Percentiles rank a stretch among this genome's conserved stretches.
These are phyloP conservation scores for Neonectria punicea DNA, from an alignment of 2,329 filamentous ascomycete genomes.

Conservation along the genomic window DNA sequence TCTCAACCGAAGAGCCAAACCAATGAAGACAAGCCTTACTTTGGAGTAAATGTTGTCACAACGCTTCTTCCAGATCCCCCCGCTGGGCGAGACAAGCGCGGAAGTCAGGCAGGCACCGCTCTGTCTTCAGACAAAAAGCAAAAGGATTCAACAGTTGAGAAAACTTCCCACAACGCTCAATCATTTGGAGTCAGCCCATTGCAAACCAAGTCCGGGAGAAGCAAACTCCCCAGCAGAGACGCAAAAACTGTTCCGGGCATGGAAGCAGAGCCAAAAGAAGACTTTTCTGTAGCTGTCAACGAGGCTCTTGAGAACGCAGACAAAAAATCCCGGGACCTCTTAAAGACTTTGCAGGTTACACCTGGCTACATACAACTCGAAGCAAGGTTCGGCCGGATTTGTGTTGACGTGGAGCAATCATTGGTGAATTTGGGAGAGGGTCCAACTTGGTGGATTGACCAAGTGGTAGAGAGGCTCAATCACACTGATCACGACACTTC, in stretches of 20 bases:
- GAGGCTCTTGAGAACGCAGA: slow-evolving; percentile 15
- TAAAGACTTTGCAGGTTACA: slow-evolving; percentile 33
- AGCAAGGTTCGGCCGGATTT: slow-evolving; percentile 45
- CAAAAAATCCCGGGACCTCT: slow-evolving; percentile 21
- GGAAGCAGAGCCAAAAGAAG: background rate
- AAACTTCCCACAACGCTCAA: background rate
- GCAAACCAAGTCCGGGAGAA: background rate
- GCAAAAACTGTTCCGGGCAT: background rate
- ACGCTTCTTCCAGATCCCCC: background rate
- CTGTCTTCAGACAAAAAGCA: background rate
- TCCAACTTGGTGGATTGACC: slow-evolving; percentile 27
- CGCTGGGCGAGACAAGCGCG: background rate
- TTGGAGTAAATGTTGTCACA: slow-evolving; percentile 26
- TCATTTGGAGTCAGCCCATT: background rate
- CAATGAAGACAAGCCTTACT: slow-evolving; percentile 12
- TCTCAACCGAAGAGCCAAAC: slow-evolving; percentile 3
- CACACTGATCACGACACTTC: background rate
- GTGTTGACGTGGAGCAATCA: slow-evolving; percentile 34
- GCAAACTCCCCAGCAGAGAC: background rate
- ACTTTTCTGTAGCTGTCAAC: background rate
- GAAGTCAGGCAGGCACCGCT: background rate
- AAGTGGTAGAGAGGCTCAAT: slow-evolving; percentile 24
- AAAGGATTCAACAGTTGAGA: background rate
- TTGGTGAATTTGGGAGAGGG: slow-evolving; percentile 35
- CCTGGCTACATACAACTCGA: slow-evolving; percentile 42